Evolutionary conservation across 2,329 filamentous ascomycete species (phyloP), one percentile per base, ranked within the genome.

Genomic region (Nothopassalora personata): DNA sequence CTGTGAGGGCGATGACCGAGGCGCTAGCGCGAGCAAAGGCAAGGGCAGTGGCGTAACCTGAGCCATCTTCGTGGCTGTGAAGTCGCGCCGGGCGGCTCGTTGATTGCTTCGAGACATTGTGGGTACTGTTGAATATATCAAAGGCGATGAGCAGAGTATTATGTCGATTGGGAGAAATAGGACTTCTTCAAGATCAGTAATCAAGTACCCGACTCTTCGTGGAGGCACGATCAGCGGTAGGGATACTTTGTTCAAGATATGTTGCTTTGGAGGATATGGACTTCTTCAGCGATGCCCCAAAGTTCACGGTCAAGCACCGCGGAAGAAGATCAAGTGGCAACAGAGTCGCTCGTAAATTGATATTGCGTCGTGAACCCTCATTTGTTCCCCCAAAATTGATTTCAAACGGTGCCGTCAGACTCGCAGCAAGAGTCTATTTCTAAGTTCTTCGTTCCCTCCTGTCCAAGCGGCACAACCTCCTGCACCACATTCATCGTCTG

Each of bases 11-110:
- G 43, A 76, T 75, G 52, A 66, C 70, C 11, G 73, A 72, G 1
- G 72, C 71, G 1, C 75, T 75, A 15, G 74, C 72, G 49, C 64
- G 63, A 5, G 68, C 68, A 39, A 68, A 71, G 5, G 68, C 66
- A 39, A 70, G 71, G 9, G 72, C 73, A 27, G 74, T 74, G 31
- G 71, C 70, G 48, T 64, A 67, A 3, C 75, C 75, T 11, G 75
- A 60, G 8, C 74, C 74, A 13, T 68, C 68, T 5, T 39, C 7
- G 7, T 50, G 13, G 46, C 31, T 11, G 34, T 59, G 47, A 59
- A 59, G 36, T 54, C 56, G 18, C 56, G 56, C 23, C 53, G 67
- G 10, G 7, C 43, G 7, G 18, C 18, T n/a, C 2, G 36, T 5
- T 15, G 36, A 15, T 2, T 39, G 15, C 10, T 13, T 5, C 13